Conservation (phyloP, 1,284 basidiomycete species). For the Boletus hoseneyae region DNA sequence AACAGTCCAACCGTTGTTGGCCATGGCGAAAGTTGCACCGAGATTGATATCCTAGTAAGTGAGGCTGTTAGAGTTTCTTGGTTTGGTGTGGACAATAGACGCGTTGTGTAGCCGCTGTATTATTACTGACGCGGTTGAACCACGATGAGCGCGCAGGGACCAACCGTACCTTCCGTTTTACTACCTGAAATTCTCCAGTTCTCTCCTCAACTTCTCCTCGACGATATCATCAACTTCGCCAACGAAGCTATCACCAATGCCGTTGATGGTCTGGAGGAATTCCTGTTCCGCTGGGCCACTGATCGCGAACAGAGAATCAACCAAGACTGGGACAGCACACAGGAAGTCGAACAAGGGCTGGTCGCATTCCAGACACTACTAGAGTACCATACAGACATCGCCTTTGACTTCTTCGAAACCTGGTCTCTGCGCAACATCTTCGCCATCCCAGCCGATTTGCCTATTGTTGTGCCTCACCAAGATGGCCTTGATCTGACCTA, state of each 20-base stretch:
- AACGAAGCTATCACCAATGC: constrained; percentile 67
- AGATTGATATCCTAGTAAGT: not conserved
- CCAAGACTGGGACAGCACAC: constrained; percentile 53
- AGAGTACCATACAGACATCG: constrained; percentile 74
- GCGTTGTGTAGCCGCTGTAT: constrained; percentile 30
- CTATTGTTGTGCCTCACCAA: constrained; percentile 69
- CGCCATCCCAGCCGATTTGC: constrained; percentile 58
- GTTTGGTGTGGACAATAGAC: constrained; percentile 5
- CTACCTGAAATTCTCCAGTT: constrained; percentile 65
- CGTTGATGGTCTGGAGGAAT: constrained; percentile 71
- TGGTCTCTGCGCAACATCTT: constrained; percentile 79
- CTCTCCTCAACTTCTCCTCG: constrained; percentile 64
- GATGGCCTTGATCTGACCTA: constrained; percentile 51
- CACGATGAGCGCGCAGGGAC: constrained; percentile 29
- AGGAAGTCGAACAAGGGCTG: constrained; percentile 70
- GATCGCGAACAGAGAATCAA: constrained; percentile 43
- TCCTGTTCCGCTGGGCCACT: constrained; percentile 66
- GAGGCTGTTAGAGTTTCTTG: not conserved
- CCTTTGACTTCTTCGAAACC: constrained; percentile 77
- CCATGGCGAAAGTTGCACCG: constrained; percentile 16
- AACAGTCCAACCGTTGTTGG: constrained; percentile 62
- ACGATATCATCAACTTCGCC: constrained; percentile 65
- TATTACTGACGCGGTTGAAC: constrained; percentile 1
- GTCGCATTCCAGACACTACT: constrained; percentile 75
- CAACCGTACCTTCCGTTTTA: constrained; percentile 45